Percentiles rank a stretch among this genome's conserved stretches.
These are phyloP conservation scores for Saturnispora quitensis DNA, from an alignment of 805 yeast species.

Conservation along the genomic window DNA sequence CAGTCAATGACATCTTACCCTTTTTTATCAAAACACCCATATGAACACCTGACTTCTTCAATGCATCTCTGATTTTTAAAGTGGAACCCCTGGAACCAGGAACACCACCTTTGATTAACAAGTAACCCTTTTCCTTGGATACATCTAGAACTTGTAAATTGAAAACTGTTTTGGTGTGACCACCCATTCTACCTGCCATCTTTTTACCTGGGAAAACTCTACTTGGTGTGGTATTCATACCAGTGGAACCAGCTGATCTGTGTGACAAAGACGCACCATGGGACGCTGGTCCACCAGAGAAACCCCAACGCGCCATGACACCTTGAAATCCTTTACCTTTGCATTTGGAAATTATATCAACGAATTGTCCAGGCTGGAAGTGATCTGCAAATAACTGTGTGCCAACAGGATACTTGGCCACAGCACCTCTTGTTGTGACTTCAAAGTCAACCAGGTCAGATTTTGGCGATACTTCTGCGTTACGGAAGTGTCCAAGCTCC, in stretches of 20 bases:
- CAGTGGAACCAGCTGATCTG: constrained; percentile 95
- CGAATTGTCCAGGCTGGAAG: constrained; percentile 72
- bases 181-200: constrained; percentile 98
- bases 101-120: constrained; percentile 80
- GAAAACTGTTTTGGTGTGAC: constrained; percentile 58
- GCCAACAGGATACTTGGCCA: constrained; percentile 66
- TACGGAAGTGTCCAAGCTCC: constrained; percentile 65
- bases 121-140: constrained; percentile 71
- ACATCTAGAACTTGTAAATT: constrained; percentile 71
- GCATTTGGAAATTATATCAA: constrained; percentile 68
- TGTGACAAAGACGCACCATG: constrained; percentile 94
- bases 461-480: constrained; percentile 82
- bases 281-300: constrained; percentile 80
- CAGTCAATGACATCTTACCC: constrained; percentile 2
- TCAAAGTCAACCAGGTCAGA: constrained; percentile 66
- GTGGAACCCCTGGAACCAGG: constrained; percentile 79
- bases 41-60: constrained; percentile 34
- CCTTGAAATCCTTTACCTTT: constrained; percentile 98
- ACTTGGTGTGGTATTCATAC: constrained; percentile 93
- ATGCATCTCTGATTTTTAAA: constrained; percentile 73
- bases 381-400: constrained; percentile 74
- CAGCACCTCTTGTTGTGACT: constrained; percentile 43
- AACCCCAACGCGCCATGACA: constrained; percentile 93
- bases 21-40: constrained; percentile 10
- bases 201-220: constrained; percentile 93